Base-by-base conservation (phyloP, 169 alveolate genomes). In the Plasmodium blacklocki region DNA sequence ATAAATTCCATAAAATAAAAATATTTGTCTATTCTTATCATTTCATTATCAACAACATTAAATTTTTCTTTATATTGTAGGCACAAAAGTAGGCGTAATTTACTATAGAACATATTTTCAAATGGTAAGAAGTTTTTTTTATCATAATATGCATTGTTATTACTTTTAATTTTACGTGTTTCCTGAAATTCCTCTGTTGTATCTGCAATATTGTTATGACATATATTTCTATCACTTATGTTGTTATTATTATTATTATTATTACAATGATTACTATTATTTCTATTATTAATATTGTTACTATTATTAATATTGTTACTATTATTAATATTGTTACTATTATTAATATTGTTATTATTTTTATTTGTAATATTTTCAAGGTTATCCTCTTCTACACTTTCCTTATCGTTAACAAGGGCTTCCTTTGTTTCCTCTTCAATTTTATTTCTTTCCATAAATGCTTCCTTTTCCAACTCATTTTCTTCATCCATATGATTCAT, bases 41-140 rank as follows among this genome's bases (percentile, higher is more conserved):
- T 80, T 49, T 80, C 90, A n/a, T 80, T 83, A 19, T 80, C 90
- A 19, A 39, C 70, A 6, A 80, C 26, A 63, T 80, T 80, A 21
- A 56, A 80, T 68, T 80, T 80, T 67, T 80, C 90, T 49, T 52
- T 80, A 11, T 80, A 80, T 50, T 80, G 90, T 11, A 80, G 32
- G 56, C 90, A 80, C 18, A 80, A 19, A 29, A 80, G 32, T 29
- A 80, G 19, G 1, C 90, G 29, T 21, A 80, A 23, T 19, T 80
- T 60, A 26, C 90, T 68, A 63, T 80, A 80, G 12, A 80, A 80
- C 83, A 80, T 80, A 21, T 59, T 73, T 43, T 80, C 90, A 60
- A 80, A 80, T 4, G 90, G 90, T 19, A 80, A 52, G 12, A 15
- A 49, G 18, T 67, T 32, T 21, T 15, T 72, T 19, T 59, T 60